Evolutionary conservation across 108 stramenopile species (phyloP).

Genomic region (Nitzschia sp.): DNA sequence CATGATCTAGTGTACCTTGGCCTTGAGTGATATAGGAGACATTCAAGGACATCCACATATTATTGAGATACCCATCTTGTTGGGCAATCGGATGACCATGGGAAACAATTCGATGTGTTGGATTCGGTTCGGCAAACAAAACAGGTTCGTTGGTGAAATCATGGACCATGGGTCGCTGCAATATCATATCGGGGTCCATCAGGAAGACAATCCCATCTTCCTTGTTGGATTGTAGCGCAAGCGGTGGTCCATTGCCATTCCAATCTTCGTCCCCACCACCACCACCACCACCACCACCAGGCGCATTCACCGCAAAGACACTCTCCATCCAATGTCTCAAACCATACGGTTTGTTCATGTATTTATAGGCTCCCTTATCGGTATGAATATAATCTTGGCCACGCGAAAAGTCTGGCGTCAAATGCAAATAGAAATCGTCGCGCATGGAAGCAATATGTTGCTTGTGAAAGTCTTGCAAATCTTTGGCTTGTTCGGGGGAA

Average conservation of each 20-base stretch:
- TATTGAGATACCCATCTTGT: constrained; percentile 87
- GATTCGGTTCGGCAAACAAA: neutral
- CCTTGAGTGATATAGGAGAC: constrained; percentile 62
- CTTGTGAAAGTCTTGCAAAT: constrained; percentile 28
- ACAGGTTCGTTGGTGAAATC: constrained; percentile 47
- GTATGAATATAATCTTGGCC: neutral
- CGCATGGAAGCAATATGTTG: constrained; percentile 42
- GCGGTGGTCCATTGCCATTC: too few relatives aligned
- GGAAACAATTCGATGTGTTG: constrained; percentile 30
- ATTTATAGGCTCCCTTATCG: constrained; percentile 64
- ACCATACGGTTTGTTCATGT: constrained; percentile 89
- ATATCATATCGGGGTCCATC: constrained; percentile 93
- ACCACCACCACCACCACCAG: too few relatives aligned
- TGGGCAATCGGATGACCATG: constrained; percentile 86
- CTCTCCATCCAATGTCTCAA: constrained; percentile 71
- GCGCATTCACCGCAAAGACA: constrained; percentile 48
- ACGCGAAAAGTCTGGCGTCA: constrained; percentile 72
- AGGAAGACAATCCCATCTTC: constrained; percentile 79
- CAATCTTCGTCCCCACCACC: too few relatives aligned
- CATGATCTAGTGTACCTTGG: constrained; percentile 31
- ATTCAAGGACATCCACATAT: constrained; percentile 70
- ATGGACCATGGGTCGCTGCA: constrained; percentile 77
- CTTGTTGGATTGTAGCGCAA: too few relatives aligned
- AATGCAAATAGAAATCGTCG: constrained; percentile 56
- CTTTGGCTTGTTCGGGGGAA: constrained; percentile 14